Evolutionary conservation across 768 basidiomycete genomes (phyloP), one percentile per base, ranked within the genome.

Genomic region (Mycena sanguinolenta): DNA sequence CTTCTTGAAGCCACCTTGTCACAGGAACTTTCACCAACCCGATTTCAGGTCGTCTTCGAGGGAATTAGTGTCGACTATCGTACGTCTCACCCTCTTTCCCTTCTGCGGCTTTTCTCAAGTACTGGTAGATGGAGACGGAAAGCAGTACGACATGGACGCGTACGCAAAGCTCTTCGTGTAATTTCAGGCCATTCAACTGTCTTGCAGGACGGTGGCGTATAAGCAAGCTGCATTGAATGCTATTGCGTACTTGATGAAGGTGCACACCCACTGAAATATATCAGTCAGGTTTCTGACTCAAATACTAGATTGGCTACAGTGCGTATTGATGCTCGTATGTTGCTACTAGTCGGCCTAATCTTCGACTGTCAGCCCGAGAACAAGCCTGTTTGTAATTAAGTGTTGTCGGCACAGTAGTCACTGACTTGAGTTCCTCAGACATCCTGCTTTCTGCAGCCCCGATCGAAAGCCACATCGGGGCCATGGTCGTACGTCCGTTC

Each of bases 221-320:
- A 93, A 94, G 76, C 92, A 92, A 79, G 93, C 93, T 7, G 91
- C 93, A 0, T 80, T 93, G 63, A 93, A 93, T 73, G 87, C 91
- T 2, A 94, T 95, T 60, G 86, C 87, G 2, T 94, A 95, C 77
- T 83, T 95, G 52, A 83, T 85, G 82, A 92, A 92, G 85, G 90
- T 89, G 58, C 30, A 76, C 70, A 8, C 57, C 30, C 7, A 19
- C 3, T 28, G 2, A 28, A 2, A 28, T 9, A 32, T 19, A 13
- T 21, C 12, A 16, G 27, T 65, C 27, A 23, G 19, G 16, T 53
- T 10, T 65, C 65, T 61, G 23, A 73, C 55, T 21, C n/a, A 27
- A 30, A 13, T 53, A 44, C n/a, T 65, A 92, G 88, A 82, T 93
- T 59, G 92, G 92, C 27, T 93, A 93, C 73, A 92, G 91, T 92